Evolutionary conservation across 352 stramenopile species (phyloP).

Genomic region (Thalassiosira gravida): DNA sequence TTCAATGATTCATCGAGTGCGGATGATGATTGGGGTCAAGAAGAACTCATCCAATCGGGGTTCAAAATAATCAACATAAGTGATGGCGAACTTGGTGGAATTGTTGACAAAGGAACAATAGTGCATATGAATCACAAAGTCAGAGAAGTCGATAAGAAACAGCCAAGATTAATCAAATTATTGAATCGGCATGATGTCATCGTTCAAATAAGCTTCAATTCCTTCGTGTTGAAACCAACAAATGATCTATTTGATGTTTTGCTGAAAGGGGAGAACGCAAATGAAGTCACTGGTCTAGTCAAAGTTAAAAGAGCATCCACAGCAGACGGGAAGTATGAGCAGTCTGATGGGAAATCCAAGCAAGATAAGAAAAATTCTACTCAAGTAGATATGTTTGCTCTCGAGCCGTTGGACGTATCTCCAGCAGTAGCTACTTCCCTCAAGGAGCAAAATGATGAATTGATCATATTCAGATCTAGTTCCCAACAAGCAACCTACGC

Average conservation of each 20-base stretch:
- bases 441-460: too few relatives aligned
- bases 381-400: constrained; percentile 1
- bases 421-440: too few relatives aligned
- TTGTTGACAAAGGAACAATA: background rate
- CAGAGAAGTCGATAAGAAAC: background rate
- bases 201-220: constrained; percentile 24
- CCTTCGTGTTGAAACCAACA: constrained; percentile 18
- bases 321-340: background rate
- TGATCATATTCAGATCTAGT: constrained; percentile 21
- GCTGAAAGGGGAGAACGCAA: background rate
- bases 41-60: constrained; percentile 4
- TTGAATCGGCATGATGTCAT: constrained; percentile 9
- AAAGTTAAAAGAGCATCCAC: background rate
- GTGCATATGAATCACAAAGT: background rate
- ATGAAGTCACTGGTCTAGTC: background rate
- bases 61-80: constrained; percentile 15
- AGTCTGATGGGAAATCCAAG: background rate
- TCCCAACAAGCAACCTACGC: background rate
- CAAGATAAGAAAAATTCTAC: too few relatives aligned
- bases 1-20: background rate
- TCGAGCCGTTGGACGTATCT: background rate
- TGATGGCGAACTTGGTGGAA: background rate
- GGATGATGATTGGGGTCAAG: background rate
- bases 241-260: constrained; percentile 14
- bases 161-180: background rate